These are phyloP conservation scores for Phoma herbarum DNA, from an alignment of 2,329 filamentous ascomycete species.

Conservation along the genomic window DNA sequence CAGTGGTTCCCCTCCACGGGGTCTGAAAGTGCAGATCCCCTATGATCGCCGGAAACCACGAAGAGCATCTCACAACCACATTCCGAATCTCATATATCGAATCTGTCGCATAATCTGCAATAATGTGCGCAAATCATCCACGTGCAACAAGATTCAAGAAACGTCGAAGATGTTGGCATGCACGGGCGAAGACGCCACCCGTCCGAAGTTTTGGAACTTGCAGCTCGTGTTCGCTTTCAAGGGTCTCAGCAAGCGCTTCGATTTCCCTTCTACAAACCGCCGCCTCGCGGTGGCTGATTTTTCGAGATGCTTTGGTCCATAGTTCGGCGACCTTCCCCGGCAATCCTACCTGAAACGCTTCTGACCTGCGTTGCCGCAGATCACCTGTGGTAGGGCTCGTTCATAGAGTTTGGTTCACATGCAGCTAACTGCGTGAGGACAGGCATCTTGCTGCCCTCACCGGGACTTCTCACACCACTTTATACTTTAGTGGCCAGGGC, in stretches of 20 bases:
- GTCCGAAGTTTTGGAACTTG: not conserved
- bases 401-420: constrained; percentile 14
- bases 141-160: not conserved
- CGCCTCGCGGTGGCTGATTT: not conserved
- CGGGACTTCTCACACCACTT: constrained; percentile 5
- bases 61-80: not conserved
- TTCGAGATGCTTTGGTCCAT: not conserved
- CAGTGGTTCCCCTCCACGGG: not conserved
- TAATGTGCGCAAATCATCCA: not conserved
- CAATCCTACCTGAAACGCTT: constrained; percentile 11
- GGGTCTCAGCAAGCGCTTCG: not conserved
- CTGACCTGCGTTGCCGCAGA: constrained; percentile 12
- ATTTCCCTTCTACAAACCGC: not conserved
- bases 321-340: constrained; percentile 4
- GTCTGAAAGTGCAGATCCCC: constrained; percentile 8
- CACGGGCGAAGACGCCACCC: not conserved
- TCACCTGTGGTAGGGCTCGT: constrained; percentile 2
- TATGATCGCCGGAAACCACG: not conserved
- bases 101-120: not conserved
- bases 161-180: not conserved
- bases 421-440: constrained; percentile 19
- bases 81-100: not conserved
- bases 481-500: not conserved
- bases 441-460: constrained; percentile 6
- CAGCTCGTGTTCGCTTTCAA: constrained; percentile 5